Percentiles rank a stretch among this genome's conserved stretches.
Evolutionary conservation across 2,329 filamentous ascomycete genomes (phyloP).

Genomic region (Calonectria multiphialidica): DNA sequence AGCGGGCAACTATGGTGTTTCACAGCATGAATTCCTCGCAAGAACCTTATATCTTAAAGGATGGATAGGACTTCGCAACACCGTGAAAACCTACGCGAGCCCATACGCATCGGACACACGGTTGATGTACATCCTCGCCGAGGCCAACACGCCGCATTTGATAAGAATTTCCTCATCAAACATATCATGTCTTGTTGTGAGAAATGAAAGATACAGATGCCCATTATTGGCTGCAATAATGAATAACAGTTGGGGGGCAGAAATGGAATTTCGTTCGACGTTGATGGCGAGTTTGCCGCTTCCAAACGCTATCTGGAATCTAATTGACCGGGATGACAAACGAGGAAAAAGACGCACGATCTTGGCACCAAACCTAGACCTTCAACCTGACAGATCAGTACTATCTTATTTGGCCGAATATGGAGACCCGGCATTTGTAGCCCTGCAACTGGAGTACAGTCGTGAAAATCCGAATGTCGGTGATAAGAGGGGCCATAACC

Average conservation of each 20-base stretch:
- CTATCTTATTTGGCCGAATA: neutral
- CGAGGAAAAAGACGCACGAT: neutral
- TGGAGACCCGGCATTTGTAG: neutral
- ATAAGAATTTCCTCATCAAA: neutral
- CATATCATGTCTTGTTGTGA: neutral
- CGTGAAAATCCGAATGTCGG: neutral
- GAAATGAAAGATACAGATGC: neutral
- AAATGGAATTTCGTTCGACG: neutral
- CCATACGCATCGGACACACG: neutral
- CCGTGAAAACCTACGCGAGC: neutral
- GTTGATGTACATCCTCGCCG: neutral
- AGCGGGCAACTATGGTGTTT: neutral
- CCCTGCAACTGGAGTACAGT: neutral
- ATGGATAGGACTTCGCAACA: neutral
- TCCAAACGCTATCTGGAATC: neutral
- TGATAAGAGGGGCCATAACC: no score
- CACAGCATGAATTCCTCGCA: neutral
- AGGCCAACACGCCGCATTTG: neutral
- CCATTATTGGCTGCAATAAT: neutral
- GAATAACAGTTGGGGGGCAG: neutral
- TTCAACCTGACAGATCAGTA: neutral
- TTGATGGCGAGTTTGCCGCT: neutral
- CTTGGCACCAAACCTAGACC: neutral
- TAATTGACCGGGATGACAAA: neutral
- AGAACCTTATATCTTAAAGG: neutral